Conservation (phyloP, 352 stramenopile genomes). For the Phytophthora ramorum region DNA sequence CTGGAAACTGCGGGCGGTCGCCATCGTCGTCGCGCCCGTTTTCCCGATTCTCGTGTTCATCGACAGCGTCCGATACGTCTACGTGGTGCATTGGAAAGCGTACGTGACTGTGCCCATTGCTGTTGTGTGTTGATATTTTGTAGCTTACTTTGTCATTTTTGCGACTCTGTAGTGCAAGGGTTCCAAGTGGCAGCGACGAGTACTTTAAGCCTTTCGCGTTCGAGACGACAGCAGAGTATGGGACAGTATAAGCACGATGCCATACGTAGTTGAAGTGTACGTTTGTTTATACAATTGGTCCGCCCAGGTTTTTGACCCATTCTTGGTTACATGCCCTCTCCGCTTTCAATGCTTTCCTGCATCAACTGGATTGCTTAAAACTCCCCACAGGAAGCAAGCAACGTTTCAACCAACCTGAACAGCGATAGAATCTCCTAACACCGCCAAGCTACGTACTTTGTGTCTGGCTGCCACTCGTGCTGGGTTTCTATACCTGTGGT, state of each 20-base stretch:
- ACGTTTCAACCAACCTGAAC: not conserved
- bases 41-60: constrained; percentile 55
- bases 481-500: constrained; percentile 9
- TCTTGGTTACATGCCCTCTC: not conserved
- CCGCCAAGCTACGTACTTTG: not conserved
- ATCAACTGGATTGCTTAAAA: no score
- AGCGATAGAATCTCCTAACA: not conserved
- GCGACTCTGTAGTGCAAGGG: constrained; percentile 11
- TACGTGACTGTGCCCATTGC: constrained; percentile 24
- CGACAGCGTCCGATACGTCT: constrained; percentile 51
- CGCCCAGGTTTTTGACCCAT: constrained; percentile 28
- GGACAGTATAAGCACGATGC: constrained; percentile 44
- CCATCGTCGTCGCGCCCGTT: constrained; percentile 50
- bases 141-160: constrained; percentile 9
- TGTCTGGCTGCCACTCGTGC: not conserved
- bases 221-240: constrained; percentile 59
- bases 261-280: constrained; percentile 32
- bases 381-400: no score
- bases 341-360: no score
- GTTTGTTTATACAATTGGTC: constrained; percentile 35
- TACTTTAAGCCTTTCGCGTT: constrained; percentile 60
- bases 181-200: constrained; percentile 38
- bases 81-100: constrained; percentile 58
- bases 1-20: constrained; percentile 55
- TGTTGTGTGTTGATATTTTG: not conserved